Conservation (phyloP, 164 flowering plant genomes). For the Akebia trifoliata region DNA sequence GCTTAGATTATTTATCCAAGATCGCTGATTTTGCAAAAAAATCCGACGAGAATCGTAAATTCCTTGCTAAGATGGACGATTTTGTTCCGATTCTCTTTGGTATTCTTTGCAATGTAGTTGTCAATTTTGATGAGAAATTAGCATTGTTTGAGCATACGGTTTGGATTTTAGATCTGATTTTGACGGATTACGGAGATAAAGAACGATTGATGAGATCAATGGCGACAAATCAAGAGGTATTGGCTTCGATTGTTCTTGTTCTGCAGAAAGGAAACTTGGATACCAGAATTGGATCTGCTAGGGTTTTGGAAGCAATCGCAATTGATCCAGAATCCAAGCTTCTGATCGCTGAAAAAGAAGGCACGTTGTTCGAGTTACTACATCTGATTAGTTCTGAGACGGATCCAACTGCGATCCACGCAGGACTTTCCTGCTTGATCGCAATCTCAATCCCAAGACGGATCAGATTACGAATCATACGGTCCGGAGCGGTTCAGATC, state of each 20-base stretch:
- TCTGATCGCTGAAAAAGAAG: slow-evolving; percentile 33
- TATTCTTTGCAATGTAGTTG: slow-evolving; percentile 22
- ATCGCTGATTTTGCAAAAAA: slow-evolving; percentile 33
- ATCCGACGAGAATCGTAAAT: slow-evolving; percentile 40
- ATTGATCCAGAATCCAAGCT: slow-evolving; percentile 39
- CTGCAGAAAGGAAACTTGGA: slow-evolving; percentile 34
- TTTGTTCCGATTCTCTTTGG: slow-evolving; percentile 28
- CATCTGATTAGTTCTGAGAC: slow-evolving; percentile 22
- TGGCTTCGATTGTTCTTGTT: slow-evolving; percentile 29
- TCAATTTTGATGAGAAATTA: slow-evolving; percentile 6
- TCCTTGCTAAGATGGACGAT: slow-evolving; percentile 36
- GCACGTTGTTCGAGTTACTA: slow-evolving; percentile 34
- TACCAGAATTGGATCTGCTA: slow-evolving; percentile 31
- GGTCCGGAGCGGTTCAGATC: slow-evolving; percentile 37
- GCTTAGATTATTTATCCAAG: slow-evolving; percentile 15
- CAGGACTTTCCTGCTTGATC: slow-evolving; percentile 44
- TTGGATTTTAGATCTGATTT: slow-evolving; percentile 28
- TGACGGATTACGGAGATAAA: slow-evolving; percentile 19
- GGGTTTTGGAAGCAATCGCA: slow-evolving; percentile 39
- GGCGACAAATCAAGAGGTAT: slow-evolving; percentile 23
- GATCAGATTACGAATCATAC: slow-evolving; percentile 33
- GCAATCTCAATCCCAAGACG: slow-evolving; percentile 36
- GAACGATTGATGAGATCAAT: slow-evolving; percentile 13
- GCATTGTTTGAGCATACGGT: slow-evolving; percentile 25
- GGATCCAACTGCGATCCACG: slow-evolving; percentile 31